These are phyloP conservation scores for Darksidea phi DNA, from an alignment of 495 filamentous ascomycete species.

Conservation along the genomic window DNA sequence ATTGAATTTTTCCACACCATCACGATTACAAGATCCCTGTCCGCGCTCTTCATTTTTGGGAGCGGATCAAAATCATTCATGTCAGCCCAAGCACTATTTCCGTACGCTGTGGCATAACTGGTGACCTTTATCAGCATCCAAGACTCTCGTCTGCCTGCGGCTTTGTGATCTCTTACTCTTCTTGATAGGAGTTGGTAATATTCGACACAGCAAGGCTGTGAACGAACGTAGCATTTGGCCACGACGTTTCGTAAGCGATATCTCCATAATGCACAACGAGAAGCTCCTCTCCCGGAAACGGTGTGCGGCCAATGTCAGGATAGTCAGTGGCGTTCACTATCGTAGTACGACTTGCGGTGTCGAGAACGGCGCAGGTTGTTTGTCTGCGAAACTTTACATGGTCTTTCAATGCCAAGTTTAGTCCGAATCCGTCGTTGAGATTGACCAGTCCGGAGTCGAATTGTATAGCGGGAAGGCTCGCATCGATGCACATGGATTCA, in stretches of 20 bases:
- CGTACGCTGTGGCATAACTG: too few relatives aligned
- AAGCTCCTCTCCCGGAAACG: slow-evolving; percentile 10
- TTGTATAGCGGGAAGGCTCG: background rate
- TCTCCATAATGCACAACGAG: slow-evolving; percentile 1
- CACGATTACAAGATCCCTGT: slow-evolving; percentile 2
- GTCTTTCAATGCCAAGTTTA: slow-evolving; percentile 9
- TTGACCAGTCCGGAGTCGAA: slow-evolving; percentile 17
- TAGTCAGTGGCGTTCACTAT: slow-evolving; percentile 11
- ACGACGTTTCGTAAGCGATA: background rate
- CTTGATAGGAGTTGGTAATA: too few relatives aligned
- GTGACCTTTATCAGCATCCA: too few relatives aligned
- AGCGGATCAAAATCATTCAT: too few relatives aligned
- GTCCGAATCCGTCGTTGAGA: slow-evolving; percentile 7
- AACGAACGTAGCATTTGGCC: slow-evolving; percentile 9
- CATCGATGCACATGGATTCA: background rate
- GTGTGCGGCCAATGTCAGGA: background rate
- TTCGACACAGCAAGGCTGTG: background rate
- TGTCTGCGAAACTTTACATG: slow-evolving; percentile 2
- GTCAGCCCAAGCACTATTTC: too few relatives aligned
- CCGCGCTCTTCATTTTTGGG: slow-evolving; percentile 10
- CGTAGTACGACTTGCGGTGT: background rate
- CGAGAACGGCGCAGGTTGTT: slow-evolving; percentile 11
- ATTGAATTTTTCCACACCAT: slow-evolving; percentile 13
- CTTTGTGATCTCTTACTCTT: too few relatives aligned
- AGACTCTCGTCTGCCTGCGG: too few relatives aligned